Evolutionary conservation across 495 filamentous ascomycete genomes (phyloP).

Genomic region (Penicillium goetzii): DNA sequence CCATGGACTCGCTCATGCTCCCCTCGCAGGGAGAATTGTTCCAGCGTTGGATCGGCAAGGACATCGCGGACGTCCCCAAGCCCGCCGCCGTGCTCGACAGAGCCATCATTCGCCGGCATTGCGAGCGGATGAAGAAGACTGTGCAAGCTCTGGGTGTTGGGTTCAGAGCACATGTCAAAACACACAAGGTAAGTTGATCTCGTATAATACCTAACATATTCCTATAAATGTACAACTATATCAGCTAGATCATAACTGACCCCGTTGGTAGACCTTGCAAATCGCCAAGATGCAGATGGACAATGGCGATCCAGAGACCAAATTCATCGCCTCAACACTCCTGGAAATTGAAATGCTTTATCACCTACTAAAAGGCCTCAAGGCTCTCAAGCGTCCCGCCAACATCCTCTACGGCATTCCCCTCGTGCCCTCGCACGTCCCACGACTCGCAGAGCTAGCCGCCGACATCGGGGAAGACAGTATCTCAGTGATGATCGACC

Average conservation of each 20-base stretch:
- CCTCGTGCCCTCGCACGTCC: slow-evolving; percentile 61
- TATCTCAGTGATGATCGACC: slow-evolving; percentile 73
- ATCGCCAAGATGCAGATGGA: slow-evolving; percentile 76
- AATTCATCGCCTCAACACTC: slow-evolving; percentile 78
- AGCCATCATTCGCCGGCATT: slow-evolving; percentile 69
- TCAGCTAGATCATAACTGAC: not conserved
- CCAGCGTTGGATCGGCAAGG: slow-evolving; percentile 63
- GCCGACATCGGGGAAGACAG: slow-evolving; percentile 52
- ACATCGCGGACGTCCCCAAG: slow-evolving; percentile 61
- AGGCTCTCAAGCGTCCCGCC: slow-evolving; percentile 50
- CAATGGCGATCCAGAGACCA: slow-evolving; percentile 51
- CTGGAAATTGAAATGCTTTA: slow-evolving; percentile 72
- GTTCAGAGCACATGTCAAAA: slow-evolving; percentile 85
- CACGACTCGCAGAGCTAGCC: slow-evolving; percentile 59
- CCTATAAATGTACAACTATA: not conserved
- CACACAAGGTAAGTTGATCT: slow-evolving; percentile 68
- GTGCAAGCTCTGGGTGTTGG: slow-evolving; percentile 59
- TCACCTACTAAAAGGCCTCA: slow-evolving; percentile 63
- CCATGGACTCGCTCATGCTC: slow-evolving; percentile 16
- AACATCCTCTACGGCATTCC: slow-evolving; percentile 82
- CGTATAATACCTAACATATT: not conserved
- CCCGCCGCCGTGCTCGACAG: slow-evolving; percentile 73
- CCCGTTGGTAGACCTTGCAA: slow-evolving; percentile 62
- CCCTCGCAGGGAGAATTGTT: slow-evolving; percentile 35
- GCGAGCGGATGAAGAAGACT: slow-evolving; percentile 71